These are phyloP conservation scores for Ceratobasidium sp. DNA, from an alignment of 1,284 basidiomycete species.

Conservation along the genomic window DNA sequence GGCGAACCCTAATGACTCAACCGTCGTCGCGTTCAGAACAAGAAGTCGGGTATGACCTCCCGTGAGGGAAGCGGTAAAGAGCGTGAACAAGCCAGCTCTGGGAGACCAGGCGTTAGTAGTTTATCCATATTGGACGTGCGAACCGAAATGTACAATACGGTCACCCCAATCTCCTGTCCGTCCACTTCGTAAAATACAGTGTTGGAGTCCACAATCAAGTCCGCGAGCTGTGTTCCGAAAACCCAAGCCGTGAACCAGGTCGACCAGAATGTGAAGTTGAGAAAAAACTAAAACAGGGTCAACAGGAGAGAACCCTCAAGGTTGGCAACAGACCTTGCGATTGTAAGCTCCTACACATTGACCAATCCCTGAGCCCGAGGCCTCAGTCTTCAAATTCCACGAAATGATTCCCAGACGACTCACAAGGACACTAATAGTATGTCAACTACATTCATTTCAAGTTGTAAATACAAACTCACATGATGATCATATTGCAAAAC, in stretches of 20 bases:
- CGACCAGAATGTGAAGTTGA: constrained; percentile 71
- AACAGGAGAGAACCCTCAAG: background rate
- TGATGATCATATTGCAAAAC: constrained; percentile 79
- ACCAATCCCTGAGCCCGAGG: constrained; percentile 65
- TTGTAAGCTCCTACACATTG: constrained; percentile 84
- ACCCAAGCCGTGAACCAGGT: constrained; percentile 64
- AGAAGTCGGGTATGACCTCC: constrained; percentile 69
- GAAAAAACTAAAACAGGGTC: constrained; percentile 61
- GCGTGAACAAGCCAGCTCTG: constrained; percentile 67
- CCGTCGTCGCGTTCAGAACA: constrained; percentile 71
- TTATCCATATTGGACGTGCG: background rate
- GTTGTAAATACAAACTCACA: no score
- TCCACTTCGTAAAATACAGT: constrained; percentile 54
- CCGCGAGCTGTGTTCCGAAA: constrained; percentile 61
- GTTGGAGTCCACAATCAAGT: constrained; percentile 49
- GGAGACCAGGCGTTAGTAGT: constrained; percentile 23
- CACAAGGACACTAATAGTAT: constrained; percentile 61
- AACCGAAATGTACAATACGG: constrained; percentile 59
- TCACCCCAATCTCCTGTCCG: constrained; percentile 67
- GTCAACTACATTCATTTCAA: constrained; percentile 36
- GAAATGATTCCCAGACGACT: constrained; percentile 44
- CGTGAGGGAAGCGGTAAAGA: constrained; percentile 70
- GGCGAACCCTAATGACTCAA: constrained; percentile 70
- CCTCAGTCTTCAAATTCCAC: background rate
- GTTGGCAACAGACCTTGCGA: constrained; percentile 60